Percentiles rank a stretch among this genome's conserved stretches.
phyloP scores from a whole-genome alignment of 495 filamentous ascomycete genomes.

The Pseudoneurospora amorphoporcata region DNA sequence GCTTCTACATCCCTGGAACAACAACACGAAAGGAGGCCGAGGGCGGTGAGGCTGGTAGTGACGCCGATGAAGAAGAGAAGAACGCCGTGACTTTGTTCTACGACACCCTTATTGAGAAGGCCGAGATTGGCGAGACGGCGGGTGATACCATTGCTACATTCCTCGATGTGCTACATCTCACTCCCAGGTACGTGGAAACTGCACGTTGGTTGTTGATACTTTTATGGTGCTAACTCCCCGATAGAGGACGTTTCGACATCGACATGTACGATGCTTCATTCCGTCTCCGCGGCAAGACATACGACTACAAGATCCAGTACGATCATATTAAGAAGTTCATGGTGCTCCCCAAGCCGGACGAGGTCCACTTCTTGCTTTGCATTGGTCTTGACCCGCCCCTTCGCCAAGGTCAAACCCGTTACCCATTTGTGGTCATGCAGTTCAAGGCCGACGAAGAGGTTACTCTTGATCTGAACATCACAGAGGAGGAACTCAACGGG shows the following conservation, averaged over 20 bases:
- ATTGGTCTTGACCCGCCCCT: slow-evolving; percentile 93
- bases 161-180: slow-evolving; percentile 92
- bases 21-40: slow-evolving; percentile 79
- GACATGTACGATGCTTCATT: slow-evolving; percentile 99
- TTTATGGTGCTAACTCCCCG: slow-evolving; percentile 20
- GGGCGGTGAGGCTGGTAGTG: slow-evolving; percentile 56
- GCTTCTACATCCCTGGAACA: slow-evolving; percentile 95
- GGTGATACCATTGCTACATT: slow-evolving; percentile 97
- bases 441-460: slow-evolving; percentile 97
- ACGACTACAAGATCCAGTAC: slow-evolving; percentile 99
- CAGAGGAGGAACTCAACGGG: slow-evolving; percentile 68
- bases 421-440: slow-evolving; percentile 99
- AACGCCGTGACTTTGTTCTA: slow-evolving; percentile 94
- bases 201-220: background rate
- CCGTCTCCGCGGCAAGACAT: slow-evolving; percentile 95
- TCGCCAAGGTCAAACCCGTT: slow-evolving; percentile 94
- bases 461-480: slow-evolving; percentile 92
- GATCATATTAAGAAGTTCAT: slow-evolving; percentile 98
- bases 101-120: slow-evolving; percentile 95
- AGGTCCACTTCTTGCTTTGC: slow-evolving; percentile 87
- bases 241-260: slow-evolving; percentile 96
- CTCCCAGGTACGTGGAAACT: slow-evolving; percentile 61
- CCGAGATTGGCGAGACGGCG: slow-evolving; percentile 96
- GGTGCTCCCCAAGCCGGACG: slow-evolving; percentile 93
- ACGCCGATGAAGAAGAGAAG: slow-evolving; percentile 68